Percentiles rank a stretch among this genome's conserved stretches.
phyloP scores from a whole-genome alignment of 1,284 basidiomycete species.

The Moniliella sp. region DNA sequence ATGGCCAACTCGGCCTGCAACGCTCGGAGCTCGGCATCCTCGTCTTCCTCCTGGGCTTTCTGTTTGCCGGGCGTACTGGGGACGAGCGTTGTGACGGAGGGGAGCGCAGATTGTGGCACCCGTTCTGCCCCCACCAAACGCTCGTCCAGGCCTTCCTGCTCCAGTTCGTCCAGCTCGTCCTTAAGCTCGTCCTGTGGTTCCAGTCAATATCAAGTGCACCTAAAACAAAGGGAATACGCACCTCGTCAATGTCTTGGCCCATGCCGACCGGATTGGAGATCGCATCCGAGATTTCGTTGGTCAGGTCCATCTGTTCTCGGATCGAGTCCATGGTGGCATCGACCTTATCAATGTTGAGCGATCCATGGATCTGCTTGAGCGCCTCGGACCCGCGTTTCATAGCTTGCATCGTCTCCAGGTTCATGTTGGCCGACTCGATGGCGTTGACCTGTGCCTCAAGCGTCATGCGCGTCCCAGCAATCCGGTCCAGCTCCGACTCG shows the following conservation, averaged over 20 bases:
- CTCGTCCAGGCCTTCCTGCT: conserved; percentile 74
- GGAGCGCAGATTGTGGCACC: conserved; percentile 59
- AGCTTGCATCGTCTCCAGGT: conserved; percentile 86
- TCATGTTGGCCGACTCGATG: conserved; percentile 89
- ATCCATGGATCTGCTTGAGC: conserved; percentile 72
- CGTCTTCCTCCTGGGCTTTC: conserved; percentile 80
- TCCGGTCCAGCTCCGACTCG: conserved; percentile 66
- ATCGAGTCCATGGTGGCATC: conserved; percentile 76
- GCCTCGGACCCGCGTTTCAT: conserved; percentile 91
- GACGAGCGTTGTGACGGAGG: neutral
- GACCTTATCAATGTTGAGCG: conserved; percentile 69
- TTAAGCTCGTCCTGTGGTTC: conserved; percentile 68
- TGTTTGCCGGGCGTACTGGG: no score
- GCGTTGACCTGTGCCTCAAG: conserved; percentile 91
- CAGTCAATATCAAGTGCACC: no score
- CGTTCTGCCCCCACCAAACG: conserved; percentile 68
- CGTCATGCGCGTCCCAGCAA: conserved; percentile 70
- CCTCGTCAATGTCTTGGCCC: conserved; percentile 51
- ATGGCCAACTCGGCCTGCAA: conserved; percentile 55
- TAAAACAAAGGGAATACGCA: no score
- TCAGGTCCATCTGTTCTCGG: conserved; percentile 75
- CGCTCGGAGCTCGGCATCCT: conserved; percentile 71
- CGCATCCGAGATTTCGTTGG: conserved; percentile 77
- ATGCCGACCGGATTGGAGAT: conserved; percentile 59
- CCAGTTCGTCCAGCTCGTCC: conserved; percentile 65